Evolutionary conservation across 257 asterid species (phyloP).

Genomic region (Schizonepeta tenuifolia): DNA sequence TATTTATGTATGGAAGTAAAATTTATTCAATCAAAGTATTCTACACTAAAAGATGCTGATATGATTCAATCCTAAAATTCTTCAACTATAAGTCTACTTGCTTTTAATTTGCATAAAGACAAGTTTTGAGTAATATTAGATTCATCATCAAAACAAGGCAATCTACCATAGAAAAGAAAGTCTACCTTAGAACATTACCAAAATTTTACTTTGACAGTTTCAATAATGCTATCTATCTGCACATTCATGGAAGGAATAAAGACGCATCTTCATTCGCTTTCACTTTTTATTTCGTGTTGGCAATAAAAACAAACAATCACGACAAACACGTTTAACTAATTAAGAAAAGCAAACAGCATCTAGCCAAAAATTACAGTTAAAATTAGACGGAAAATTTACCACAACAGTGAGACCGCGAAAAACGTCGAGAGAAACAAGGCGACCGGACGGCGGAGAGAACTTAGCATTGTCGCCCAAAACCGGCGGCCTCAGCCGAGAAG

Average conservation of each 20-base stretch:
- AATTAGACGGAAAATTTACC: slow-evolving; percentile 32
- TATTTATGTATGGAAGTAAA: neutral
- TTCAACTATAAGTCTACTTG: neutral
- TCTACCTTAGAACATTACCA: neutral
- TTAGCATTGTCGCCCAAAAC: slow-evolving; percentile 7
- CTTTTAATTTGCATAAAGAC: slow-evolving; percentile 4
- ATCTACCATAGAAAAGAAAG: neutral
- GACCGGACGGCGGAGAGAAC: slow-evolving; percentile 33
- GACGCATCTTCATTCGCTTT: neutral
- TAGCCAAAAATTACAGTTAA: neutral
- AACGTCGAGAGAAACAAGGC: slow-evolving; percentile 62
- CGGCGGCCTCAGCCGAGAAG: slow-evolving; percentile 26
- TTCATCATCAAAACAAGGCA: neutral
- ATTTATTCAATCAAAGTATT: too few relatives aligned
- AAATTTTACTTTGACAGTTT: neutral
- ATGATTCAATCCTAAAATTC: too few relatives aligned
- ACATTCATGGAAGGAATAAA: slow-evolving; percentile 3
- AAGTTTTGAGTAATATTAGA: neutral
- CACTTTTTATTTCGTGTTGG: neutral
- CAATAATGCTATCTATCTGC: neutral
- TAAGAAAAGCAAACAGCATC: neutral
- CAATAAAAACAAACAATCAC: slow-evolving; percentile 5
- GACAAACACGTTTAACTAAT: neutral
- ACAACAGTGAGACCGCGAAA: slow-evolving; percentile 64
- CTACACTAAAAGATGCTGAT: too few relatives aligned